Percentiles rank a stretch among this genome's conserved stretches.
Evolutionary conservation across 2,329 filamentous ascomycete species (phyloP).

Genomic region (Bipolaris zeicola): DNA sequence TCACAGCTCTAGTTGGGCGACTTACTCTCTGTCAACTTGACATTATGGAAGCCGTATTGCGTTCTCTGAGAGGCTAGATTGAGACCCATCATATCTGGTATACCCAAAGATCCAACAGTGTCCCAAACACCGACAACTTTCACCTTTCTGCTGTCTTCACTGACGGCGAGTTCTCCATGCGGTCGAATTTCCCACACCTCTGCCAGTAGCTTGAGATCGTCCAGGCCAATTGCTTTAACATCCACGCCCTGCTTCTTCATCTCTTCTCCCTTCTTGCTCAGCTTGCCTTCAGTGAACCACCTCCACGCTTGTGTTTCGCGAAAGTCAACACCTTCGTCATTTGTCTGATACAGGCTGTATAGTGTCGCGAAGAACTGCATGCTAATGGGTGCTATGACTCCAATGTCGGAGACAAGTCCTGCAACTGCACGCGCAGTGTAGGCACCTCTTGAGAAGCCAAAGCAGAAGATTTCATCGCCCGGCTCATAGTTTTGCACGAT

Average conservation of each 20-base stretch:
- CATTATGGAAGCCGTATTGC: slow-evolving; percentile 44
- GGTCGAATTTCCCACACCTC: slow-evolving; percentile 46
- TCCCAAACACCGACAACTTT: slow-evolving; percentile 57
- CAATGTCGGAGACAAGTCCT: slow-evolving; percentile 53
- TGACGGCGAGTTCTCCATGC: slow-evolving; percentile 30
- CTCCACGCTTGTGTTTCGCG: slow-evolving; percentile 37
- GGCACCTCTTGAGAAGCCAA: slow-evolving; percentile 56
- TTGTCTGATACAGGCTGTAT: slow-evolving; percentile 46
- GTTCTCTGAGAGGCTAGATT: slow-evolving; percentile 24
- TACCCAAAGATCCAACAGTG: slow-evolving; percentile 54
- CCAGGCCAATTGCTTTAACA: slow-evolving; percentile 8
- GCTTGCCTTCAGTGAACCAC: slow-evolving; percentile 45
- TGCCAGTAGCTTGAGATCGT: slow-evolving; percentile 32
- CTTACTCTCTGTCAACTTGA: slow-evolving; percentile 43
- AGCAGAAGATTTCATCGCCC: slow-evolving; percentile 56
- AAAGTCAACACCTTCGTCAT: slow-evolving; percentile 34
- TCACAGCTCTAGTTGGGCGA: slow-evolving; percentile 2
- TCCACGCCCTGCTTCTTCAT: slow-evolving; percentile 18
- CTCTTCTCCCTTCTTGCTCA: slow-evolving; percentile 27
- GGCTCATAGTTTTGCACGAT: slow-evolving; percentile 56
- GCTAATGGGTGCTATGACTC: slow-evolving; percentile 53
- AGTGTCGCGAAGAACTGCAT: slow-evolving; percentile 54
- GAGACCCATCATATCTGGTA: slow-evolving; percentile 50
- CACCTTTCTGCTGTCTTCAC: slow-evolving; percentile 38
- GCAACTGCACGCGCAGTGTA: slow-evolving; percentile 53